Evolutionary conservation across 2,329 filamentous ascomycete genomes (phyloP), one percentile per base, ranked within the genome.

Genomic region (Epichloe elymi): DNA sequence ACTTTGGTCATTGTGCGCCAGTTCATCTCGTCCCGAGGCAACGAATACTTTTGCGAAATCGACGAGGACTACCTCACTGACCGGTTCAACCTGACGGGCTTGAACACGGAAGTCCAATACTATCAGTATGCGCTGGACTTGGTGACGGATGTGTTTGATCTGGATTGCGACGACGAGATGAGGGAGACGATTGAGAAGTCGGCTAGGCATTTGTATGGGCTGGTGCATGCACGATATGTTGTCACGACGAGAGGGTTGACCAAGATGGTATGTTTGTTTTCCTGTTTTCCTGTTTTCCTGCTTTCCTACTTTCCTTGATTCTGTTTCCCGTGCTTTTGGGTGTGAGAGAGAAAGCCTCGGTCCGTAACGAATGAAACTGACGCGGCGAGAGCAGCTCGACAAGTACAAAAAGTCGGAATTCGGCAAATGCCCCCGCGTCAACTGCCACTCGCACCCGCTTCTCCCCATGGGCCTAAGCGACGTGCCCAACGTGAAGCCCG

Each of bases 31-130:
- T 95, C 90, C 5, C 82, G 93, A 51, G 93, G 93, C 58, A 97
- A 98, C 70, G 93, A 98, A 67, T 98, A 98, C 71, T 98, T 97
- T 64, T 98, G 93, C 79, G 93, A 98, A 67, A 97, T 98, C 62
- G 93, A 98, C 69, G 93, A 98, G 68, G 93, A 98, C 63, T 98
- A 98, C 69, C 78, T 98, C 45, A 97, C 90, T 48, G 93, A 98
- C 68, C 84, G 93, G 48, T 98, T 98, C 79, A 98, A 98, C 71
- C 75, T 98, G 55, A 98, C 93, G 0, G 93, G 93, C 38, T 79
- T 98, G 48, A 96, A 97, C 70, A 91, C 88, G 37, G 93, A 98
- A 67, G 93, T 98, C 14, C 88, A 95, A 64, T 96, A 97, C 74
- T 98, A 98, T 64, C 93, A 98, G 70, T 96, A 98, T 79, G 93